Percentiles rank a stretch among this genome's conserved stretches.
Conservation (phyloP, 2,329 filamentous ascomycete genomes). For the Paecilomyces variotii region DNA sequence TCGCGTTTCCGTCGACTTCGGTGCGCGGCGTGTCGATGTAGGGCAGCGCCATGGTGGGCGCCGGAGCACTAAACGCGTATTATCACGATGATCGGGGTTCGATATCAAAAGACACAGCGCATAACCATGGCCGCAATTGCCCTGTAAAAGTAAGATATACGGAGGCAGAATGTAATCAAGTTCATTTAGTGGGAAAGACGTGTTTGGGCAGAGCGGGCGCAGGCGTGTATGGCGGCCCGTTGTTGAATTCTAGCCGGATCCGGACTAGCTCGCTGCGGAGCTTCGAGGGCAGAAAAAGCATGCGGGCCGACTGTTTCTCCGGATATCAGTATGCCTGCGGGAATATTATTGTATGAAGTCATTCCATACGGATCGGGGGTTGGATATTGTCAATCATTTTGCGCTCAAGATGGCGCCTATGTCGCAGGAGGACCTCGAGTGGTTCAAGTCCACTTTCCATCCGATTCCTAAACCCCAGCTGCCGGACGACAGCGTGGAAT, state of each 20-base stretch:
- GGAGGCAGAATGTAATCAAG: background rate
- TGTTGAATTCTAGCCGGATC: conserved; percentile 37
- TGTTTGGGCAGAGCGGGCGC: conserved; percentile 24
- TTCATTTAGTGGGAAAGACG: conserved; percentile 13
- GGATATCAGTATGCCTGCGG: conserved; percentile 1
- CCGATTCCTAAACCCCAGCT: conserved; percentile 58
- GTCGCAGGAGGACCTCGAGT: conserved; percentile 52
- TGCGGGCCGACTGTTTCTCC: conserved; percentile 18
- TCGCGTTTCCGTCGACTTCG: conserved; percentile 68
- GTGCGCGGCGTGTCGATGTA: conserved; percentile 83
- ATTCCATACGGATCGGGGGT: conserved; percentile 10
- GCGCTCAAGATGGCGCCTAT: conserved; percentile 31
- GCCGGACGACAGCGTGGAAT: conserved; percentile 79
- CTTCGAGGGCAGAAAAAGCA: background rate
- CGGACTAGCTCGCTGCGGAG: conserved; percentile 18
- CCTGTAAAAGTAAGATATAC: conserved; percentile 1
- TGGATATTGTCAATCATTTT: background rate
- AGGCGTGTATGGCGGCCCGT: conserved; percentile 10
- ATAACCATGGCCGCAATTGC: conserved; percentile 17
- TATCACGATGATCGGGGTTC: background rate
- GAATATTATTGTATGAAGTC: conserved; percentile 22
- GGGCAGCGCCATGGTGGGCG: conserved; percentile 52
- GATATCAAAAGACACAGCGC: conserved; percentile 1
- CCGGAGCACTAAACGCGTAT: conserved; percentile 8
- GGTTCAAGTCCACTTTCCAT: conserved; percentile 58